Evolutionary conservation across 805 yeast species (phyloP).

Genomic region (Wickerhamiella alocasiicola): DNA sequence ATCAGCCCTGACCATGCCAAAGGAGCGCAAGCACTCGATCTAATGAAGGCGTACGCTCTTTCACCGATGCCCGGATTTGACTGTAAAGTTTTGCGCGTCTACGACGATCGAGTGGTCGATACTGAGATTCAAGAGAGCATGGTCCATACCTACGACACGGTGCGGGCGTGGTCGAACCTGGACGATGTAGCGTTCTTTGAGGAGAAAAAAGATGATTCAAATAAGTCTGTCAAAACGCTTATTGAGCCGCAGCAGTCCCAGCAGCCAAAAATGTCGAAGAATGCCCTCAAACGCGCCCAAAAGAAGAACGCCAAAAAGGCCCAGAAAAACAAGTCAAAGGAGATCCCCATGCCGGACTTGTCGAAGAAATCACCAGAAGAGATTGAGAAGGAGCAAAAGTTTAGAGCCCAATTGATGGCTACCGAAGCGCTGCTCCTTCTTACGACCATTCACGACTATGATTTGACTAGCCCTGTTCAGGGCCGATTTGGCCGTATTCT

Average conservation of each 20-base stretch:
- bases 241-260: neutral
- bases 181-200: constrained; percentile 22
- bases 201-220: neutral
- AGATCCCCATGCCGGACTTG: constrained; percentile 13
- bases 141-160: constrained; percentile 21
- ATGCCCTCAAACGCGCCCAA: constrained; percentile 20
- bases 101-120: constrained; percentile 16
- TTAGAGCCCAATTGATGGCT: constrained; percentile 27
- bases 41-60: constrained; percentile 24
- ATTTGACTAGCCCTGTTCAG: constrained; percentile 28
- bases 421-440: constrained; percentile 34
- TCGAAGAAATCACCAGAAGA: constrained; percentile 22
- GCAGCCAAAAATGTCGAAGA: constrained; percentile 21
- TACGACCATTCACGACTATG: constrained; percentile 30
- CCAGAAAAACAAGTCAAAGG: constrained; percentile 18
- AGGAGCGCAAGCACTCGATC: constrained; percentile 26
- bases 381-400: constrained; percentile 23
- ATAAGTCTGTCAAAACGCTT: neutral
- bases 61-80: constrained; percentile 23
- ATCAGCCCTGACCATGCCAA: constrained; percentile 25
- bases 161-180: constrained; percentile 25
- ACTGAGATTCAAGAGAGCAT: constrained; percentile 2
- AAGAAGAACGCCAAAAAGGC: constrained; percentile 22
- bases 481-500: constrained; percentile 25
- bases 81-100: constrained; percentile 27